Base-by-base conservation (phyloP, 2,329 filamentous ascomycete genomes). In the Daldinia sp. region DNA sequence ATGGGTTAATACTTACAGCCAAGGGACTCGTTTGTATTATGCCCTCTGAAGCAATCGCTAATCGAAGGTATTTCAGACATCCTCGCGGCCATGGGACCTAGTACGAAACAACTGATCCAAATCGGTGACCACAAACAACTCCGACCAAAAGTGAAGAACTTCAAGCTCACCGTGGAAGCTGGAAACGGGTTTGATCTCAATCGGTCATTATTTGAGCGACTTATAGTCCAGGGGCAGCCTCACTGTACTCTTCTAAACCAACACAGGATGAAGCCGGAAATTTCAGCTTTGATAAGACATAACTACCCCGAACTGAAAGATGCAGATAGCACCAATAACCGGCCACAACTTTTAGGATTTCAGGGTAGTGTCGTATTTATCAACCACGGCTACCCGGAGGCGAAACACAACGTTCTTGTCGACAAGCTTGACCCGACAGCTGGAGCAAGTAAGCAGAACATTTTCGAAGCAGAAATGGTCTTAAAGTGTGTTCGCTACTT, bases 91-190 rank as follows among this genome's bases (percentile, higher is more conserved):
- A 69, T 92, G 58, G 78, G 80, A 0, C 73, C 82, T 0, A 74
- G 81, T 0, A 85, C 85, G 0, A 83, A 90, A 61, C 88, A 92
- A 35, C 72, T 92, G 1, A 82, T 92, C 0, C 74, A 91, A 1
- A 92, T 93, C 9, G 90, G 90, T 0, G 90, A 93, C 55, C 90
- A 93, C 71, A 84, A 89, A 57, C 90, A 93, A 64, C 81, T 93
- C 0, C 84, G 89, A 0, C 90, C 90, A 0, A 91, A 92, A 68
- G 80, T 86, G 55, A 85, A 83, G 32, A 87, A 84, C 53, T 91
- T 87, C 66, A 75, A 73, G 0, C 73, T 93, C 0, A 86, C 81
- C 0, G 82, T 89, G 0, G 89, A 92, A 64, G 83, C 85, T 19
- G 88, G 87, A 0, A 80, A 85, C 5, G 89, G 89, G 0, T 92